Base-by-base conservation (phyloP, 257 asterid genomes). In the Parsonsia alboflavescens region DNA sequence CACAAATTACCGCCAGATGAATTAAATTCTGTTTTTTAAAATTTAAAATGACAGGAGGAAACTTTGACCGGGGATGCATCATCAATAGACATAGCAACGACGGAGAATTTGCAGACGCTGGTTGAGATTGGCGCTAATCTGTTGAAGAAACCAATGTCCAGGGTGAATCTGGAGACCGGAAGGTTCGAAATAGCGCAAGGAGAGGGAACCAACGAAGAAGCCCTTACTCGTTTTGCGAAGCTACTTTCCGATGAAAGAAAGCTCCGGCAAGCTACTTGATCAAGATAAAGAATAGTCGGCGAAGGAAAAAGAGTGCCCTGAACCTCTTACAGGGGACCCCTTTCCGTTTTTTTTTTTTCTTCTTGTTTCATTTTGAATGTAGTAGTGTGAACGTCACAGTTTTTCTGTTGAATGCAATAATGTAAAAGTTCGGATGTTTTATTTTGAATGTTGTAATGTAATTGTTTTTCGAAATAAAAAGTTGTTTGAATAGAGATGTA, bases 191-290 rank as follows among this genome's bases (percentile, higher is more conserved):
- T 83, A 11, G 86, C 83, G 75, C 39, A 33, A 33, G 88, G 86
- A 70, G 87, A 77, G 75, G 94, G 91, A 46, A 88, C 92, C 1
- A 89, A 91, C 28, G 92, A 72, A 76, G 83, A 79, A 73, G 97
- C 94, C 68, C 79, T 89, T 5, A 46, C 70, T 17, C 88, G 84
- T 10, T 85, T 91, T 1, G 96, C 97, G 1, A 83, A 76, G 82
- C 19, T 85, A 53, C 89, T 89, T 16, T 88, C 96, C 0, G 86
- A 83, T 21, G 89, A 78, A 49, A 56, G 77, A 42, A 78, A 78
- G 54, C 56, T 78, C 66, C 70, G 82, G n/a, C 63, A 33, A 53
- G 39, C 39, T 33, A 33, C 1, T 33, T 33, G 39, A 33, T 33
- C 39, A 33, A 33, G 39, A 33, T 33, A 33, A 33, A 33, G 39